phyloP scores from a whole-genome alignment of 2,329 filamentous ascomycete genomes.

The Boeremia lycopersici region DNA sequence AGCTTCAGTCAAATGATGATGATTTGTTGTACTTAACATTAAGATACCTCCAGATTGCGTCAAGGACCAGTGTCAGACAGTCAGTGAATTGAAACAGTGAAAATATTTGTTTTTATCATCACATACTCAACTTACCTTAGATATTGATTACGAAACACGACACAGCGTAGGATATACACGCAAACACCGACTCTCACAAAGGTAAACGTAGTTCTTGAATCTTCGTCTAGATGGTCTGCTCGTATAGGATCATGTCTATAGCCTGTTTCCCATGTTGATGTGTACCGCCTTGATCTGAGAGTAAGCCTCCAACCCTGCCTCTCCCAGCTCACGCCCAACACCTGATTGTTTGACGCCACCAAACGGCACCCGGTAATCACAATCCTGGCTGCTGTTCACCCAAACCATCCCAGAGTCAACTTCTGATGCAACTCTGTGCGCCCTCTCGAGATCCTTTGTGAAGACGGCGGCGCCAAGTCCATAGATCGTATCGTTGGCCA shows the following conservation, averaged over 20 bases:
- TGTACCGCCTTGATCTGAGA: conserved; percentile 21
- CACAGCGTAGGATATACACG: no score
- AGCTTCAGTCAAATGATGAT: no score
- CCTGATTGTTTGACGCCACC: conserved; percentile 61
- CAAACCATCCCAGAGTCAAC: conserved; percentile 50
- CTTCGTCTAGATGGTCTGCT: not conserved
- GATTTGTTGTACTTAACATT: no score
- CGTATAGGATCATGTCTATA: not conserved
- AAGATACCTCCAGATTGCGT: no score
- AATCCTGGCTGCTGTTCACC: conserved; percentile 48
- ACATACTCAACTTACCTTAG: no score
- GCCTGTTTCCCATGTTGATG: conserved; percentile 18
- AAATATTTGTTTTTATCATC: no score
- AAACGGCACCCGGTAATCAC: conserved; percentile 42
- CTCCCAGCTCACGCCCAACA: conserved; percentile 62
- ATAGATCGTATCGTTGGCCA: conserved; percentile 16
- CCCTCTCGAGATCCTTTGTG: conserved; percentile 57
- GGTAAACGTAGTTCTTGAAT: not conserved
- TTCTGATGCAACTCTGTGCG: conserved; percentile 48
- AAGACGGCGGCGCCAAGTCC: conserved; percentile 74
- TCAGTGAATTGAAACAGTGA: no score
- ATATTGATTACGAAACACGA: no score
- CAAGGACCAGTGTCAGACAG: no score
- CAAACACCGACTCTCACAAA: no score
- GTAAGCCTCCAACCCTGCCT: conserved; percentile 16